Conservation (phyloP, 331 rosid genomes). For the Pyracantha coccinea region DNA sequence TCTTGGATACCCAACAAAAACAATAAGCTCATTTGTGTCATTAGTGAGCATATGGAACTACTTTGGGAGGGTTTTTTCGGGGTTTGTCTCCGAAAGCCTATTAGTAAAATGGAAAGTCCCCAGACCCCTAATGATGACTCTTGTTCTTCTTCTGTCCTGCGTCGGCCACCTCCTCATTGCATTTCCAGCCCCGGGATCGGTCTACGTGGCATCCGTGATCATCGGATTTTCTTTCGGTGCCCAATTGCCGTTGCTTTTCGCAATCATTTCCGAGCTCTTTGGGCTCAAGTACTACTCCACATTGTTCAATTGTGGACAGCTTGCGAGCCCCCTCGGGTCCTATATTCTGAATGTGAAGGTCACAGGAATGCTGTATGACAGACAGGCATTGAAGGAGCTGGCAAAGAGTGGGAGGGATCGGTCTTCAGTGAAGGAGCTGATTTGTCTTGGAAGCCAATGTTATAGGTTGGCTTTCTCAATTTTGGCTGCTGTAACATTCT, state of each 20-base stretch:
- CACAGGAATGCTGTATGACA: constrained; percentile 17
- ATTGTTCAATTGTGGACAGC: constrained; percentile 12
- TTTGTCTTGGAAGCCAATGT: constrained; percentile 16
- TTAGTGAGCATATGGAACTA: constrained; percentile 29
- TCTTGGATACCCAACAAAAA: constrained; percentile 16
- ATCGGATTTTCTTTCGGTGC: constrained; percentile 26
- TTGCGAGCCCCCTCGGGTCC: constrained; percentile 19
- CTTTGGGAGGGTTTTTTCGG: constrained; percentile 17
- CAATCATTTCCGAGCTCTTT: constrained; percentile 21
- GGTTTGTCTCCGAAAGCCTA: constrained; percentile 21
- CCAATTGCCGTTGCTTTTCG: constrained; percentile 16
- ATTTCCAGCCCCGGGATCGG: neutral
- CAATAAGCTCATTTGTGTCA: constrained; percentile 18
- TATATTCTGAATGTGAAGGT: constrained; percentile 22
- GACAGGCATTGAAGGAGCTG: constrained; percentile 6
- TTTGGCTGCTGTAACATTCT: constrained; percentile 6
- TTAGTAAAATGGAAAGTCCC: constrained; percentile 18
- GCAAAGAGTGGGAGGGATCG: constrained; percentile 6
- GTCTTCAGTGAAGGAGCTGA: constrained; percentile 23
- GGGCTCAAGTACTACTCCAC: constrained; percentile 22
- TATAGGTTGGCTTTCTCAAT: constrained; percentile 10
- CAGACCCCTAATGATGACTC: constrained; percentile 9
- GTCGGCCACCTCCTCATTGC: constrained; percentile 19
- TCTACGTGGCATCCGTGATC: constrained; percentile 14
- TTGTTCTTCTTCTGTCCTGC: constrained; percentile 17